phyloP scores from a whole-genome alignment of 305 asterid species.

The Salvia sclarea region DNA sequence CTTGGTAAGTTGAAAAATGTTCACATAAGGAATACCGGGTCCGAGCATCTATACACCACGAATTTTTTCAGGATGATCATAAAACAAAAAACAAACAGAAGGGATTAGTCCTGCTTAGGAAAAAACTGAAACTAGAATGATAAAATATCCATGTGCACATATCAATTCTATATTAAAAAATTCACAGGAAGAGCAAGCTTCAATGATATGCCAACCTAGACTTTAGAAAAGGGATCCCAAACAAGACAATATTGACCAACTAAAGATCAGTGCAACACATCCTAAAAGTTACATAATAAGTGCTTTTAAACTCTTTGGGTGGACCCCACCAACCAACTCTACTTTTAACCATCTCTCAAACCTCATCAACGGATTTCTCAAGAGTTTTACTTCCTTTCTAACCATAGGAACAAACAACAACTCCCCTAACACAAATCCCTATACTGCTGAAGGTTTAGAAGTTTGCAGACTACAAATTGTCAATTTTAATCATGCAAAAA shows the following conservation, averaged over 20 bases:
- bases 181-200: slow-evolving; percentile 2
- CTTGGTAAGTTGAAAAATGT: neutral
- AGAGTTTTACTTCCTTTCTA: neutral
- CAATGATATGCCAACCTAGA: slow-evolving; percentile 11
- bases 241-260: neutral
- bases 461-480: neutral
- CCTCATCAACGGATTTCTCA: neutral
- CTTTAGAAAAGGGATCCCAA: neutral
- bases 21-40: neutral
- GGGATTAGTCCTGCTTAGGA: neutral
- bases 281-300: neutral
- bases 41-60: slow-evolving; percentile 5
- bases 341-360: neutral
- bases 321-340: slow-evolving; percentile 1
- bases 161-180: neutral
- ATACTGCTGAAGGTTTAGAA: neutral
- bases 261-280: neutral
- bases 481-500: neutral
- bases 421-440: neutral
- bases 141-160: neutral
- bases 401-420: neutral
- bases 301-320: neutral
- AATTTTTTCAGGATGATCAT: neutral
- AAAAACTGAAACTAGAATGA: neutral
- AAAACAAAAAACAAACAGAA: slow-evolving; percentile 1